A percentile compares a stretch with the other conserved stretches of the same genome.
Conservation (phyloP, 805 yeast genomes). For the Sungouiella thailandica region DNA sequence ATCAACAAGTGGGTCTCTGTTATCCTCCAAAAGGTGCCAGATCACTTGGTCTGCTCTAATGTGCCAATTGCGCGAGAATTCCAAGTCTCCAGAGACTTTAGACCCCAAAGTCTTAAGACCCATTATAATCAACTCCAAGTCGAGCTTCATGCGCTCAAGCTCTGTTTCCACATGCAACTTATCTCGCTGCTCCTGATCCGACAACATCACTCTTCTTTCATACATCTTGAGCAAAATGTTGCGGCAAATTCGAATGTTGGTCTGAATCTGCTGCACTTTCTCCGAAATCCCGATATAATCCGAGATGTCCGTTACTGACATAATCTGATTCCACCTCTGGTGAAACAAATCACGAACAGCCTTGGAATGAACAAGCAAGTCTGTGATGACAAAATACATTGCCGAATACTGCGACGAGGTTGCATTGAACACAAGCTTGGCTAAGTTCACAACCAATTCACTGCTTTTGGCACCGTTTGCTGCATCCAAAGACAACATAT, state of each 20-base stretch:
- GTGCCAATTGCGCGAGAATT: constrained; percentile 10
- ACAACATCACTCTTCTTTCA: constrained; percentile 23
- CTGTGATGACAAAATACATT: constrained; percentile 30
- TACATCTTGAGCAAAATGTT: constrained; percentile 39
- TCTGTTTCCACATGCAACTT: constrained; percentile 25
- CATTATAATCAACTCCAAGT: constrained; percentile 32
- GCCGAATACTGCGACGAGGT: constrained; percentile 36
- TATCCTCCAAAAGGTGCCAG: constrained; percentile 61
- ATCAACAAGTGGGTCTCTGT: constrained; percentile 62
- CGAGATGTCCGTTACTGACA: constrained; percentile 30
- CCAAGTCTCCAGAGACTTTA: constrained; percentile 12
- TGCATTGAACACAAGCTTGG: constrained; percentile 36
- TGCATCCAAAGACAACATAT: constrained; percentile 39
- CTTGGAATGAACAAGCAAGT: constrained; percentile 28
- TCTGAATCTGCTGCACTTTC: constrained; percentile 27
- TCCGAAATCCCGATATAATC: constrained; percentile 33
- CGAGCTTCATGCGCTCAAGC: constrained; percentile 28
- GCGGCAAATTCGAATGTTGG: constrained; percentile 22
- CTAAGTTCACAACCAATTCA: constrained; percentile 28
- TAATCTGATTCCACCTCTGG: constrained; percentile 36
- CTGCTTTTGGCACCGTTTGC: constrained; percentile 21
- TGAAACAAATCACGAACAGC: constrained; percentile 25
- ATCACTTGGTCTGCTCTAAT: constrained; percentile 57
- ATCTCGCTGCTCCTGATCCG: constrained; percentile 17
- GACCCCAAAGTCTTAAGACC: too few species aligned